Percentiles rank a stretch among this genome's conserved stretches.
Conservation (phyloP, 2,329 filamentous ascomycete species). For the Colletotrichum graminicola region DNA sequence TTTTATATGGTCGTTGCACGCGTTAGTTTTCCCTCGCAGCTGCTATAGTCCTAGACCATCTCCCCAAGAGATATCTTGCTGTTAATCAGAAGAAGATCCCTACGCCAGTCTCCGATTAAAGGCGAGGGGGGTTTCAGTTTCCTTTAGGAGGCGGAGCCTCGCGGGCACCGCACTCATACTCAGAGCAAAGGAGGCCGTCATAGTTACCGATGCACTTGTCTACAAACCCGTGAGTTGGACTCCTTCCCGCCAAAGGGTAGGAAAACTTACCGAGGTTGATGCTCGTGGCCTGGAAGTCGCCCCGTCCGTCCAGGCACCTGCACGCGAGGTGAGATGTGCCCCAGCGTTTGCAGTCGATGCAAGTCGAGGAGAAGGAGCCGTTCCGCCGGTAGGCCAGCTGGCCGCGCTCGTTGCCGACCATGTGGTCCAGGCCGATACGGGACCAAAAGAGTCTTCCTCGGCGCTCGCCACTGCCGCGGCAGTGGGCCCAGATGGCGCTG, state of each 20-base stretch:
- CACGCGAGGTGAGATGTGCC: conserved; percentile 16
- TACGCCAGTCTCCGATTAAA: not conserved
- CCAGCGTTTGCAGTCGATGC: conserved; percentile 8
- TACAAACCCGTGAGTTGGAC: not conserved
- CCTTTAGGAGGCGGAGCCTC: not conserved
- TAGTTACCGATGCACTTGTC: conserved; percentile 18
- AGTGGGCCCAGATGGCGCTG: conserved; percentile 20
- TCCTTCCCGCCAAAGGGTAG: not conserved
- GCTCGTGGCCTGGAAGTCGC: conserved; percentile 11
- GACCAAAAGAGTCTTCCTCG: conserved; percentile 8
- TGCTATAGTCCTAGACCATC: not conserved
- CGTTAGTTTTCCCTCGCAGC: not conserved
- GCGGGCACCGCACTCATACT: conserved; percentile 15
- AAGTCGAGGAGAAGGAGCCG: conserved; percentile 23
- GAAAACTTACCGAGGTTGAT: conserved; percentile 18
- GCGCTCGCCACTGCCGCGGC: conserved; percentile 14
- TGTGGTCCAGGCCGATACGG: conserved; percentile 28
- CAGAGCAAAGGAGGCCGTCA: conserved; percentile 24
- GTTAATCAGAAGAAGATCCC: not conserved
- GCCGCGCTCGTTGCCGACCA: conserved; percentile 29
- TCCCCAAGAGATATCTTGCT: not conserved
- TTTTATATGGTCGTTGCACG: not conserved
- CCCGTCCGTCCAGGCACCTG: conserved; percentile 16
- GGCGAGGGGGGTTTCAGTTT: not conserved
- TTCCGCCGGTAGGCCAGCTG: conserved; percentile 19